Base-by-base conservation (phyloP, 2,329 filamentous ascomycete species). In the Zarea fungicola region DNA sequence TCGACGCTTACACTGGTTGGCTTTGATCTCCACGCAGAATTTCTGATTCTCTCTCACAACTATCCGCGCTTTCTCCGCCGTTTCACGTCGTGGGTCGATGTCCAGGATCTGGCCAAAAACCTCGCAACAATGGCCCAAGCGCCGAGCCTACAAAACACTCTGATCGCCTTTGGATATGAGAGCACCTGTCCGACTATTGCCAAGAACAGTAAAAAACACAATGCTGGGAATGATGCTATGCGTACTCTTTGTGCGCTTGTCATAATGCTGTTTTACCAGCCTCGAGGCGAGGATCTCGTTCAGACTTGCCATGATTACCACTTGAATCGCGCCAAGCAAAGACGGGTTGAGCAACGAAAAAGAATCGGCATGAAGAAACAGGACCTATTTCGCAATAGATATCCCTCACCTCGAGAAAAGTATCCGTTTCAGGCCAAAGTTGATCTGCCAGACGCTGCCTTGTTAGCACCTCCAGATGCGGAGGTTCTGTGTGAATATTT, bases 81-180 rank as follows among this genome's bases (percentile, higher is more conserved):
- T 32, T 49, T 37, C n/a, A 37, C 39, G 16, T 42, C 46, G 10
- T 49, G 46, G 46, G 29, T 49, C 7, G 46, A 49, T 31, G 31
- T 42, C 3, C 46, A 42, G 31, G 46, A 37, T n/a, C 46, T 49
- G 14, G 25, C 16, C 32, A 23, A 8, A 31, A 39, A 49, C 11
- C 22, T 42, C 31, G 37, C 32, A 32, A 14, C 37, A 42, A 13
- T 32, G 13, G 8, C 36, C 21, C 28, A 48, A 25, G 29, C 31
- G 18, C 46, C 39, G 14, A 37, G 46, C 39, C 16, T 42, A 7
- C 46, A 31, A 37, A 48, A 48, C 18, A 41, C 45, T 9, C 39
- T 49, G 23, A 18, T 49, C 14, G 46, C 21, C 5, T 26, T 49
- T 14, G 46, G 46, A n/a, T 49, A 29, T 41, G 46, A 42, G 18